Evolutionary conservation across 495 filamentous ascomycete genomes (phyloP), one percentile per base, ranked within the genome.

Genomic region (Penicillium arizonense): DNA sequence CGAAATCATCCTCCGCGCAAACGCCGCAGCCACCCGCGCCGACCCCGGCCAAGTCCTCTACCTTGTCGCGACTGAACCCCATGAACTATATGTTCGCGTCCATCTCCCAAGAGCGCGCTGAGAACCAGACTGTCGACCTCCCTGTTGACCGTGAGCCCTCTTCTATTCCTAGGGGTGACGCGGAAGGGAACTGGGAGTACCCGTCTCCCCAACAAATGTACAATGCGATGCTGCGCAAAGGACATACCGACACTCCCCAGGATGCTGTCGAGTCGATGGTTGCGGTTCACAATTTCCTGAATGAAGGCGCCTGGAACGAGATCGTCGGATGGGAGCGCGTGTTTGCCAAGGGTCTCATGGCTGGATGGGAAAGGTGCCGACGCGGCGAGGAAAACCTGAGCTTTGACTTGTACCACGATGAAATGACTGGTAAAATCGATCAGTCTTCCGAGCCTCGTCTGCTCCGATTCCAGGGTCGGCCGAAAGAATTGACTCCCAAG

Each of bases 141-240:
- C 87, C 89, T 0, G 84, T 89, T 12, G 81, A 85, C 3, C 88
- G 94, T 40, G 89, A 95, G 64, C 67, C 77, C 9, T 93, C 88
- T 14, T 87, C 91, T 2, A 99, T 99, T 53, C 94, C 95, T 18
- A 83, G 87, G 48, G 91, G 89, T 56, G 82, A 86, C 59, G 52
- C 70, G 6, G 74, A 82, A 14, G 84, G 84, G 11, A 94, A 90
- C 62, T 97, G 94, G 94, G 95, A 97, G 68, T 97, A 97, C 64
- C 95, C 94, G 0, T 96, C 91, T 0, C 93, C 95, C 9, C 95
- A 97, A 73, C 94, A 97, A 68, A 97, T 97, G 94, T 97, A 97
- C 75, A 99, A 97, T 63, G 94, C 95, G 0, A 86, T 97, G 77
- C 72, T 96, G 47, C 86, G 95, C 45, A 97, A 99, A 70, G 94